Evolutionary conservation across 495 filamentous ascomycete genomes (phyloP), one percentile per base, ranked within the genome.

Genomic region (Talaromyces borbonicus): DNA sequence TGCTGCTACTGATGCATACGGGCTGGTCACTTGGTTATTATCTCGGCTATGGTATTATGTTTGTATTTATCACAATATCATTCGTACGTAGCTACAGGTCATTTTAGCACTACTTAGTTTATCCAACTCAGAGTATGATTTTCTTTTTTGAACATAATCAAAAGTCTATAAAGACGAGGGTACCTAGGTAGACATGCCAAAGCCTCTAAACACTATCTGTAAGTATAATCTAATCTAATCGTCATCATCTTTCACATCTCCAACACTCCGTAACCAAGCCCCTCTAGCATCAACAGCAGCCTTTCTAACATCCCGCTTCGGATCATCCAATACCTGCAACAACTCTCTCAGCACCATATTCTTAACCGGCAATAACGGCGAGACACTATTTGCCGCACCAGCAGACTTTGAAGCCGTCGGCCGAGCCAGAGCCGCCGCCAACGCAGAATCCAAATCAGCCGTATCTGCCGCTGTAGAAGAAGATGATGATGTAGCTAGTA

Each of bases 231-330:
- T 9, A 26, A 41, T 25, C 38, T 37, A 36, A 7, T 48, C 48
- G 54, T 56, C 69, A 25, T 75, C 71, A 1, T 80, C 74, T 16
- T 77, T 72, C 22, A 72, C 77, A 3, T 69, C 72, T 15, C 80
- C 80, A 67, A 73, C 72, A 26, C 59, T 55, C 33, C 69, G 60
- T 31, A 81, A 61, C 83, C 83, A 87, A 33, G 65, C 75, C n/a
- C 63, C 69, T 26, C 83, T 53, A 59, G 80, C 83, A 66, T 77
- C 75, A 23, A 87, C 83, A 20, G 80, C 83, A 36, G 79, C 78
- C 54, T 78, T 78, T 25, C 83, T 71, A 4, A 87, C 83, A 52
- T 68, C 67, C 30, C 83, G 64, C 65, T 78, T 84, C 26, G 71
- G 72, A 57, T 87, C 83, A 68, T 87, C 83, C 49, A 86, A 51